Evolutionary conservation across 2,329 filamentous ascomycete genomes (phyloP).

Genomic region (Talaromyces sp.): DNA sequence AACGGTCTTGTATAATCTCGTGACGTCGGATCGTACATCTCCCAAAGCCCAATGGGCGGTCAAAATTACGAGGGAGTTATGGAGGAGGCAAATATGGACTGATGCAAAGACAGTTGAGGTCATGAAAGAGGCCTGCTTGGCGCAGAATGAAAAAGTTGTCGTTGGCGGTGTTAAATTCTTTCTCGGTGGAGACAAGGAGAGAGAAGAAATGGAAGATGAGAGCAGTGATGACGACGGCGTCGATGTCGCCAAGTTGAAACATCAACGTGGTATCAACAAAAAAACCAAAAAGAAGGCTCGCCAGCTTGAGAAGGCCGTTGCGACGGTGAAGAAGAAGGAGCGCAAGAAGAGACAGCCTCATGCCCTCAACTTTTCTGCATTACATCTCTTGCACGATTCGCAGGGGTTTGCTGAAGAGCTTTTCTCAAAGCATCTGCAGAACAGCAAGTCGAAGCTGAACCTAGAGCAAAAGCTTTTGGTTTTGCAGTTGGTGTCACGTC

Average conservation of each 20-base stretch:
- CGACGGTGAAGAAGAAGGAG: conserved; percentile 77
- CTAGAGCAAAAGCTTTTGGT: conserved; percentile 88
- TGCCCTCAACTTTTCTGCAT: conserved; percentile 89
- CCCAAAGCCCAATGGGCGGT: conserved; percentile 92
- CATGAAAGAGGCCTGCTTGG: conserved; percentile 89
- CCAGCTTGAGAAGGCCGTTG: conserved; percentile 72
- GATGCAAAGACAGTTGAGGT: conserved; percentile 94
- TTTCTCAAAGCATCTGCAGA: conserved; percentile 88
- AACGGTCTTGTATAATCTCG: conserved; percentile 85
- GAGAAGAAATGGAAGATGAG: conserved; percentile 87
- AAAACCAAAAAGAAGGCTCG: conserved; percentile 86
- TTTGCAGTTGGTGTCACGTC: conserved; percentile 81
- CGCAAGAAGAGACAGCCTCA: conserved; percentile 85
- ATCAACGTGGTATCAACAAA: conserved; percentile 90
- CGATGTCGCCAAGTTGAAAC: conserved; percentile 77
- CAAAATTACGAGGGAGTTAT: conserved; percentile 90
- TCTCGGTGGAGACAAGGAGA: conserved; percentile 90
- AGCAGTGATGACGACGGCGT: conserved; percentile 72
- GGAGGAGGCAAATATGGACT: conserved; percentile 95
- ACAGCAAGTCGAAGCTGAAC: conserved; percentile 76
- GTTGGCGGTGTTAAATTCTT: conserved; percentile 89
- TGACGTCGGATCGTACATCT: conserved; percentile 79
- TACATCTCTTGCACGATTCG: conserved; percentile 90
- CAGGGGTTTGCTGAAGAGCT: conserved; percentile 89
- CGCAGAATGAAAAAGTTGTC: conserved; percentile 90